Conservation (phyloP, 2,329 filamentous ascomycete species). For the Pseudogymnoascus sp. region DNA sequence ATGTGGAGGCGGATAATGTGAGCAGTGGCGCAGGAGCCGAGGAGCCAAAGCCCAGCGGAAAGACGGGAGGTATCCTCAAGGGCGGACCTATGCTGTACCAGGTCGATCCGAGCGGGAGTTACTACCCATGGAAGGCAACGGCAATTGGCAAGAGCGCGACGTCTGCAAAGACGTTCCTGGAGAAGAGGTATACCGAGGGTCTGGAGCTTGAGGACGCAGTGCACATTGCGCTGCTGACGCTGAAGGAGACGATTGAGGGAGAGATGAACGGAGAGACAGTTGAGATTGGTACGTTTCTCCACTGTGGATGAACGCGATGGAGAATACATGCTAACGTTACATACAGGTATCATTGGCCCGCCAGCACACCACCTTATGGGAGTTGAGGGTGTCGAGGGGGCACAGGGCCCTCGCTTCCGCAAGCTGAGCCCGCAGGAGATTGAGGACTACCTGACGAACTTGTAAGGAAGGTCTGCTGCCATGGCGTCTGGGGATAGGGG, state of each 20-base stretch:
- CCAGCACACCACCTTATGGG: conserved; percentile 90
- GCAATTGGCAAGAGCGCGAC: conserved; percentile 98
- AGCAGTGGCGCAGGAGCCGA: conserved; percentile 44
- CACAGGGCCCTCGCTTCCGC: conserved; percentile 78
- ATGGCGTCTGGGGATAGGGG: not conserved
- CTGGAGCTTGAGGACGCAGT: conserved; percentile 96
- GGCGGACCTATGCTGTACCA: conserved; percentile 97
- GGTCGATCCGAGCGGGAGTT: conserved; percentile 96
- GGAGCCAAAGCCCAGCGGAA: conserved; percentile 68
- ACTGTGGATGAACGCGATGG: not conserved
- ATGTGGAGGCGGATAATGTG: conserved; percentile 56
- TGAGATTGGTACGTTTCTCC: conserved; percentile 65
- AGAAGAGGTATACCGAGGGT: conserved; percentile 97
- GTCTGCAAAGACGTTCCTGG: conserved; percentile 96
- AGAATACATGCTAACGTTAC: conserved; percentile 22
- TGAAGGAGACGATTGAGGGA: conserved; percentile 99
- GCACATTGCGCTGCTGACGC: conserved; percentile 90
- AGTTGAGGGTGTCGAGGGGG: conserved; percentile 79
- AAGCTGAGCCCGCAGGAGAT: conserved; percentile 97
- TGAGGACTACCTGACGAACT: conserved; percentile 97
- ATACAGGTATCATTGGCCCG: conserved; percentile 79
- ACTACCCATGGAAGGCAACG: conserved; percentile 99
- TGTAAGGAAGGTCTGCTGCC: conserved; percentile 47
- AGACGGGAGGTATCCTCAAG: conserved; percentile 93
- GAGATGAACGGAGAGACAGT: conserved; percentile 99